Base-by-base conservation (phyloP, 2,329 filamentous ascomycete genomes). In the Sordariomycetes sp. region DNA sequence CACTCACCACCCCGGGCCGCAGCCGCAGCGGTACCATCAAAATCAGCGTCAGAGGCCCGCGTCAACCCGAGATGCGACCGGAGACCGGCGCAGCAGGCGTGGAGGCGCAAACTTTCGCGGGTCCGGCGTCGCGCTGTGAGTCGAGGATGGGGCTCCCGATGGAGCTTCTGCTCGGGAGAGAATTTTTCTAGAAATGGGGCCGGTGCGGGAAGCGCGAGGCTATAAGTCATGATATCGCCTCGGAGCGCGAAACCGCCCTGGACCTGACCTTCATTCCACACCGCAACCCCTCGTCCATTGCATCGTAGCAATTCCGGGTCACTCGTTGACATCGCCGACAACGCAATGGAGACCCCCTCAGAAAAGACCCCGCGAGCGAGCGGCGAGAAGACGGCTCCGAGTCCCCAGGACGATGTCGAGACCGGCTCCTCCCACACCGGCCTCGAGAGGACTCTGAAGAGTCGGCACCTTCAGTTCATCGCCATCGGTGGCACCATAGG, bases 401-500 rank as follows among this genome's bases (percentile, higher is more conserved):
- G n/a, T n/a, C n/a, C n/a, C n/a, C n/a, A n/a, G n/a, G 39, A 46
- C 19, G 60, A 63, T 42, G 42, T 61, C 42, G 59, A 61, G 49
- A 44, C 50, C 3, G 59, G 54, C 34, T 40, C 46, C 24, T 33
- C 42, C 4, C 53, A 55, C 26, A 42, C 49, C 30, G 54, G 56
- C 25, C 52, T 64, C 23, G 56, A 62, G 23, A 24, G 35, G 8
- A 32, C 21, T 1, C 35, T 37, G 11, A 21, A 27, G 14, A 37
- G 55, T 26, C 57, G 61, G 25, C 66, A 70, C 37, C 50, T 70
- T 30, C 63, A 68, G 43, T 69, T 69, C 52, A 66, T 69, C 37
- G 65, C 65, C 41, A 65, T 69, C 17, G 66, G 65, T 21, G 77
- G 75, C 79, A 83, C 79, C 11, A 78, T 86, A 46, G 81, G 81